phyloP scores from a whole-genome alignment of 805 yeast species.

The Metschnikowia sp. region DNA sequence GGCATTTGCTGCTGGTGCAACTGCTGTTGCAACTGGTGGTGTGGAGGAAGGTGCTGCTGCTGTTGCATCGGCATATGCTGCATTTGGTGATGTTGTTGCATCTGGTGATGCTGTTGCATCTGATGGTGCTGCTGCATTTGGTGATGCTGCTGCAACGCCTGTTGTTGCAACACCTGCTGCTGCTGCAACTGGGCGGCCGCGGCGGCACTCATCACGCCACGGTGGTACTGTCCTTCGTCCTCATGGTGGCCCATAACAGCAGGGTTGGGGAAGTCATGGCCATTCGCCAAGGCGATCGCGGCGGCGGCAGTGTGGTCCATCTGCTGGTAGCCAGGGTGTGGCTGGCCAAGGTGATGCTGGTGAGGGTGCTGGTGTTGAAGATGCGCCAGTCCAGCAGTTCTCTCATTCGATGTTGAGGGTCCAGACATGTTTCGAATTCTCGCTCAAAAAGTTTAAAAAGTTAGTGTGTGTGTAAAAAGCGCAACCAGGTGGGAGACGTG shows the following conservation, averaged over 20 bases:
- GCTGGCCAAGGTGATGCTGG: constrained; percentile 17
- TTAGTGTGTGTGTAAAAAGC: background rate
- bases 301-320: constrained; percentile 23
- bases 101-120: constrained; percentile 15
- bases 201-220: constrained; percentile 17
- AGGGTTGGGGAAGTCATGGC: constrained; percentile 19
- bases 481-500: constrained; percentile 6
- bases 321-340: constrained; percentile 19
- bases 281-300: constrained; percentile 20
- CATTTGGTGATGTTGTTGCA: constrained; percentile 14
- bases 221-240: constrained; percentile 18
- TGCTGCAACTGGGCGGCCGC: constrained; percentile 20
- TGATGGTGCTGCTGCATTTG: constrained; percentile 18
- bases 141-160: constrained; percentile 17
- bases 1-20: constrained; percentile 21
- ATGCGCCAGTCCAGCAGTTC: constrained; percentile 14
- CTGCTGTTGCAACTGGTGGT: constrained; percentile 20
- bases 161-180: constrained; percentile 17
- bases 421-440: constrained; percentile 14
- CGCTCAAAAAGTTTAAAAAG: background rate
- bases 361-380: constrained; percentile 12
- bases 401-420: constrained; percentile 21
- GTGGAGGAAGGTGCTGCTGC: constrained; percentile 17
- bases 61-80: constrained; percentile 17
- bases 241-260: constrained; percentile 21